phyloP scores from a whole-genome alignment of 1,284 basidiomycete species.

The Tylopilus sp. region DNA sequence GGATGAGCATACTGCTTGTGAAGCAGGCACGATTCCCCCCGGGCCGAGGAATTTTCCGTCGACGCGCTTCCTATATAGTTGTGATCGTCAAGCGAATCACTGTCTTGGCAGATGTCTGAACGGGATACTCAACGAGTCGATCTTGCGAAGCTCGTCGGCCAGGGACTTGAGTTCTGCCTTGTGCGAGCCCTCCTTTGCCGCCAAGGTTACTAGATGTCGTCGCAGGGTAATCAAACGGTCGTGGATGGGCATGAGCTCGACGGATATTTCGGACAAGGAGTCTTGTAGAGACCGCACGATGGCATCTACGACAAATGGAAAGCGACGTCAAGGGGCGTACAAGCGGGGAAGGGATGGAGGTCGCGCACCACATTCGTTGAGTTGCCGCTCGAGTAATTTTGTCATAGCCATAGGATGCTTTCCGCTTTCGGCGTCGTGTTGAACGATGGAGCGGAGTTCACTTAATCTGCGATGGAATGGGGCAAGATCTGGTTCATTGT shows the following conservation, averaged over 20 bases:
- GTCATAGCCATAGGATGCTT: constrained; percentile 87
- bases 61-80: constrained; percentile 70
- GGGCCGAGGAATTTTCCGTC: constrained; percentile 96
- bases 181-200: constrained; percentile 80
- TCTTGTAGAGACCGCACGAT: constrained; percentile 75
- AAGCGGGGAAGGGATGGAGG: constrained; percentile 8
- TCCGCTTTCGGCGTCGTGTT: constrained; percentile 74
- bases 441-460: constrained; percentile 80
- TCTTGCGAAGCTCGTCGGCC: constrained; percentile 90
- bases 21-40: constrained; percentile 86
- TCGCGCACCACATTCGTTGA: constrained; percentile 85
- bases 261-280: constrained; percentile 81
- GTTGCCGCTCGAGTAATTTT: constrained; percentile 85
- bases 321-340: constrained; percentile 2
- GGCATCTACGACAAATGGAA: constrained; percentile 49
- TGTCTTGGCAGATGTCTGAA: constrained; percentile 25
- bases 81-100: constrained; percentile 1
- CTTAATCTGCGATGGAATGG: constrained; percentile 80
- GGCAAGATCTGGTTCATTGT: constrained; percentile 84
- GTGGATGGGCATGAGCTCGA: constrained; percentile 87
- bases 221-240: constrained; percentile 86
- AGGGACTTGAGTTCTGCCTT: constrained; percentile 89
- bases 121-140: constrained; percentile 80
- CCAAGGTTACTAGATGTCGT: constrained; percentile 84
- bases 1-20: constrained; percentile 86